Evolutionary conservation across 352 stramenopile genomes (phyloP).

Genomic region (Globisporangium megalacanthum): DNA sequence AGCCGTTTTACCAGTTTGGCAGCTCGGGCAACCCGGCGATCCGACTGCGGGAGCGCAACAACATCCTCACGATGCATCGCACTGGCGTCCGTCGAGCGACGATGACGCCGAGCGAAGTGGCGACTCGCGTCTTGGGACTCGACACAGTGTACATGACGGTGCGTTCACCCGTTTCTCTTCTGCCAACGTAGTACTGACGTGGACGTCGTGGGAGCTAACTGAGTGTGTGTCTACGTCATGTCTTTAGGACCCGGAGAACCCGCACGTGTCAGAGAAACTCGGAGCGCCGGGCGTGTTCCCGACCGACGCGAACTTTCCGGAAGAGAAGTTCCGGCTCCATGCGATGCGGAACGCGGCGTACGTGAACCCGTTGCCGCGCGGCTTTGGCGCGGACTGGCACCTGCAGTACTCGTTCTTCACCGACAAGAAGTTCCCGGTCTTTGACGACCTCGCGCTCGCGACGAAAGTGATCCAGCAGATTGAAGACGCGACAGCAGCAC

Average conservation of each 20-base stretch:
- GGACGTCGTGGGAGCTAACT: no score
- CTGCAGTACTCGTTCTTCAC: conserved; percentile 82
- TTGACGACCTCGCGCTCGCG: conserved; percentile 58
- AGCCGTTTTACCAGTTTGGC: conserved; percentile 41
- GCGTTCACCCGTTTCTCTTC: no score
- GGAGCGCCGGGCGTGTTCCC: conserved; percentile 67
- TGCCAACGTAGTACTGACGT: no score
- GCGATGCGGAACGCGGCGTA: conserved; percentile 66
- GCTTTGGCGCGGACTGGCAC: conserved; percentile 78
- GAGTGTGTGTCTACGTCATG: no score
- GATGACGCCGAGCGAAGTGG: conserved; percentile 42
- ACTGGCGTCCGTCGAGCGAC: conserved; percentile 39
- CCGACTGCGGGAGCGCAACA: conserved; percentile 60
- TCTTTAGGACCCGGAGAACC: conserved; percentile 66
- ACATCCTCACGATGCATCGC: conserved; percentile 74
- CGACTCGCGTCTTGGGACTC: conserved; percentile 54
- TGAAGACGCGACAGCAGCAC: conserved; percentile 9
- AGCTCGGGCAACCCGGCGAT: conserved; percentile 42
- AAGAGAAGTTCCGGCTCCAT: conserved; percentile 81
- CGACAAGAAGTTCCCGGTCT: conserved; percentile 67
- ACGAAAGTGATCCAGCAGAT: conserved; percentile 43
- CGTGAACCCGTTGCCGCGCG: conserved; percentile 68
- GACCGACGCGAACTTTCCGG: conserved; percentile 64
- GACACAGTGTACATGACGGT: conserved; percentile 76
- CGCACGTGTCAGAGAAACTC: conserved; percentile 66